Conservation (phyloP, 345 rosid species). For the Boechera stricta region DNA sequence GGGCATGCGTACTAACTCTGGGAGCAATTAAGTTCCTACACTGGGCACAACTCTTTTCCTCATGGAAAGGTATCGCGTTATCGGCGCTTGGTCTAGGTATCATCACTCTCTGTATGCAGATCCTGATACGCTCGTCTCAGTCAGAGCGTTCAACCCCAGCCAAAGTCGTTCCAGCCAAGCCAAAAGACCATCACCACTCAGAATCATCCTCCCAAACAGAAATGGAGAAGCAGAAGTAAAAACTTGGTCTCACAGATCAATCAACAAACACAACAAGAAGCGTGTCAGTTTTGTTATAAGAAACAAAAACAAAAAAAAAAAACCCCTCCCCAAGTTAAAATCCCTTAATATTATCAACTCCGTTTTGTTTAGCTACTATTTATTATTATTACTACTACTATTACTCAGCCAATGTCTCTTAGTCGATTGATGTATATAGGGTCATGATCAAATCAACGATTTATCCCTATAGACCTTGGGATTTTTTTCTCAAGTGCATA, state of each 20-base stretch:
- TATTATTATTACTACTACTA: neutral
- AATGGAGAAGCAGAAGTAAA: conserved; percentile 51
- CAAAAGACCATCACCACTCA: conserved; percentile 44
- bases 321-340: neutral
- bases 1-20: conserved; percentile 60
- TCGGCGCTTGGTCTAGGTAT: conserved; percentile 59
- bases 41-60: conserved; percentile 70
- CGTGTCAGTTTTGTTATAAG: conserved; percentile 41
- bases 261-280: conserved; percentile 34
- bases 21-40: conserved; percentile 66
- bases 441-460: conserved; percentile 41
- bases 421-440: conserved; percentile 39
- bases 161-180: conserved; percentile 67
- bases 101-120: conserved; percentile 78
- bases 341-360: conserved; percentile 33
- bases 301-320: conserved; percentile 18
- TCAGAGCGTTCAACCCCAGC: conserved; percentile 89
- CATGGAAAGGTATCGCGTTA: conserved; percentile 79
- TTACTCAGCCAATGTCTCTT: conserved; percentile 14
- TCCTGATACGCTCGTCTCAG: conserved; percentile 78
- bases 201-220: conserved; percentile 43
- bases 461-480: conserved; percentile 39
- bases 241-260: conserved; percentile 22
- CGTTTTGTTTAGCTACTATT: conserved; percentile 18
- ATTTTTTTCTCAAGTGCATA: conserved; percentile 28